Percentiles rank a stretch among this genome's conserved stretches.
Conservation (phyloP, 2,329 filamentous ascomycete genomes). For the Ophiostoma ips region DNA sequence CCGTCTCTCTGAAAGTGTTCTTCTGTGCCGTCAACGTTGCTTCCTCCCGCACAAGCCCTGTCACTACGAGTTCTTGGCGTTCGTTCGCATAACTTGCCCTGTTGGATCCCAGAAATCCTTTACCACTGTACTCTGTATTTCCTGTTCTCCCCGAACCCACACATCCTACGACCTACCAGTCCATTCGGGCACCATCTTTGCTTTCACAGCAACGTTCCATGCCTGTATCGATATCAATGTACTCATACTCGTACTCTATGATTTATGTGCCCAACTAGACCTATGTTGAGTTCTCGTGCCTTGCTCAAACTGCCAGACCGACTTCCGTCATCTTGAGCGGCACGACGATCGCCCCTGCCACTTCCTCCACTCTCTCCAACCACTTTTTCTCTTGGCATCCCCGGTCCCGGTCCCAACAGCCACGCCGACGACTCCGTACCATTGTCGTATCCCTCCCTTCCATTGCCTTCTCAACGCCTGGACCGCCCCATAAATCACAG, state of each 20-base stretch:
- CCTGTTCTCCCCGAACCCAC: conserved; percentile 11
- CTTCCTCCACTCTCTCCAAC: not conserved
- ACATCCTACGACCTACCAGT: too few relatives aligned
- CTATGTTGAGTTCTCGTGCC: too few relatives aligned
- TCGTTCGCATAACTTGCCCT: not conserved
- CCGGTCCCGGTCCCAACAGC: not conserved
- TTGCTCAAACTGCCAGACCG: too few relatives aligned
- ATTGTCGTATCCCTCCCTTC: not conserved
- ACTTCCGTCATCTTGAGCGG: not conserved
- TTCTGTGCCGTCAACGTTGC: conserved; percentile 4
- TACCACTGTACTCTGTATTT: not conserved
- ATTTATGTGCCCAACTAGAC: too few relatives aligned
- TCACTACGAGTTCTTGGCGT: not conserved
- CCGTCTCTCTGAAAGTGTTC: too few relatives aligned
- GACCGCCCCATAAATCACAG: too few relatives aligned
- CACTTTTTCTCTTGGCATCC: not conserved
- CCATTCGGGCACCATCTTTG: too few relatives aligned
- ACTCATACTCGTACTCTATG: too few relatives aligned
- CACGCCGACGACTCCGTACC: not conserved
- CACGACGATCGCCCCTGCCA: not conserved
- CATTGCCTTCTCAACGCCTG: not conserved
- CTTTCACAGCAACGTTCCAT: too few relatives aligned
- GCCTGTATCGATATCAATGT: too few relatives aligned
- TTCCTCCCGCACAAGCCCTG: conserved; percentile 1
- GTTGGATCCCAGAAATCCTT: not conserved